Evolutionary conservation across 805 yeast genomes (phyloP), one percentile per base, ranked within the genome.

Genomic region (Phaffomyces thermotolerans): DNA sequence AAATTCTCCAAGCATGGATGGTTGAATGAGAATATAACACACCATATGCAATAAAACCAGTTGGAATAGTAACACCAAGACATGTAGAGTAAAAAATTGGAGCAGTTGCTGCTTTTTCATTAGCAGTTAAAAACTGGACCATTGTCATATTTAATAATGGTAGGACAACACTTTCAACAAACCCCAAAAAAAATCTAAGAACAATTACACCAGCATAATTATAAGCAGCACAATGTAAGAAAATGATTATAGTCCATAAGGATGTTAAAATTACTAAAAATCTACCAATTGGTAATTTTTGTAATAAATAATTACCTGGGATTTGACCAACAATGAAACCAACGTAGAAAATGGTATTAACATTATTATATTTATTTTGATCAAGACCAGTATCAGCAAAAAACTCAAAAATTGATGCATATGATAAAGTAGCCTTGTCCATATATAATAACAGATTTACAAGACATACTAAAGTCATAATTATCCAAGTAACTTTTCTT

Each of bases 41-140:
- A 48, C 71, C 72, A 45, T 64, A 67, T 0, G 73, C 67, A 40
- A 74, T 71, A 52, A 74, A 72, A 6, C 76, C 78, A 27, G 73
- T 69, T 12, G 79, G 78, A 36, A 78, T 72, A 2, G 75, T 66
- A 13, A 66, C 67, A 46, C 76, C 79, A 45, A 75, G 56, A 59
- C 79, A 73, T 9, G 76, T 66, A 12, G 72, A 62, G 50, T 71
- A 77, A 52, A 79, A 76, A 5, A 76, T 45, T 18, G 81, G 81
- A 40, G 78, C 76, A 29, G 73, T 65, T 2, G 73, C 66, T 18
- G 77, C 76, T 47, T 75, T 69, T 46, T 71, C 78, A 50, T 64
- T 54, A 13, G 67, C 62, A 2, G 75, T 73, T 42, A 75, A 62
- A 52, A 75, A 76, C 59, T 72, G 75, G 15, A 68, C 69, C 67